Base-by-base conservation (phyloP, 2,329 filamentous ascomycete species). In the Penicillium italicum region DNA sequence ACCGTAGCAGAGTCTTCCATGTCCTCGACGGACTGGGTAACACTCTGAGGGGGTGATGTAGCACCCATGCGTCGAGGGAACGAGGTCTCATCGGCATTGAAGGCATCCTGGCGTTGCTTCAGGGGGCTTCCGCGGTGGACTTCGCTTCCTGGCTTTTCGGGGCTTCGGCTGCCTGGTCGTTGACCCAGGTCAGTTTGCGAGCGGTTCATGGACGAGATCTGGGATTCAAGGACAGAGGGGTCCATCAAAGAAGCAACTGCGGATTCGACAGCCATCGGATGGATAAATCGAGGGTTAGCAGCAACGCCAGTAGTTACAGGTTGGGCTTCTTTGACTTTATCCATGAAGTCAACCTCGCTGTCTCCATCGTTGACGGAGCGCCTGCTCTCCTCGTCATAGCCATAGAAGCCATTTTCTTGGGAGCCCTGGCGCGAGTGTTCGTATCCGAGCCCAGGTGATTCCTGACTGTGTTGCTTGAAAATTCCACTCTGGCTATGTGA, bases 221-320 rank as follows among this genome's bases (percentile, higher is more conserved):
- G 80, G 14, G 75, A 77, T 3, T 85, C 92, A 50, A 96, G 70
- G 12, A 87, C 83, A 2, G 91, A 95, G 0, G 91, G 93, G 18
- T 91, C 90, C 64, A 94, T 88, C 7, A 97, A 78, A 16, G 92
- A 97, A 8, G 93, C 93, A 11, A 97, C 92, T 10, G 89, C 89
- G 14, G 92, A 97, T 72, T 97, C 92, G 0, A 96, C 86, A 2
- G 83, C 90, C 33, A 85, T 69, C 2, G 84, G 86, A 64, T 91
- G 85, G 3, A 95, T 82, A 67, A 91, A 87, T 62, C 90, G 82
- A 2, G 91, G 87, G 63, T 90, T 96, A 11, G 86, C 85, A 40
- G 82, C 88, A 44, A 83, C 83, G 26, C 83, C 87, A 20, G 83
- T 84, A 30, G 83, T 84, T 26, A 96, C 85, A 53, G 89, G 84